phyloP scores from a whole-genome alignment of 1,284 basidiomycete species.

The Trichosporon ovoides region DNA sequence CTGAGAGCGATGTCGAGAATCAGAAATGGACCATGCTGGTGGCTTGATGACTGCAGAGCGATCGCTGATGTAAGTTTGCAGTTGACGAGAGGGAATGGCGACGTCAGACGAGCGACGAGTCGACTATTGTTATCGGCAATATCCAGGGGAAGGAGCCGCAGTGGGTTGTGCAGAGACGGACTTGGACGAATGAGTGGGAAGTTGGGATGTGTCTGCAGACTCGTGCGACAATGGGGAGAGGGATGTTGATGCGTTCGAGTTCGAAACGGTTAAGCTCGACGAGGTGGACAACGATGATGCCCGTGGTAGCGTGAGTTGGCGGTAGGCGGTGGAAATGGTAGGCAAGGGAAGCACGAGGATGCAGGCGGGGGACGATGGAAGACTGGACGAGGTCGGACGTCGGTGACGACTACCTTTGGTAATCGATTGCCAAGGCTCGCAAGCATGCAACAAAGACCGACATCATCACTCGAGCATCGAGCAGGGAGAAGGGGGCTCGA shows the following conservation, averaged over 20 bases:
- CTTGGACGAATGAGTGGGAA: no score
- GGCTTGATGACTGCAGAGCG: neutral
- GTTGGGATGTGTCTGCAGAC: no score
- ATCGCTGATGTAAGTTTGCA: neutral
- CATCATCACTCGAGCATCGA: no score
- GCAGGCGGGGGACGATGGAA: neutral
- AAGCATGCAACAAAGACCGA: no score
- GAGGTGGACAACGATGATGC: neutral
- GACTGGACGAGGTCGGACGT: neutral
- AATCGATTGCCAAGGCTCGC: neutral
- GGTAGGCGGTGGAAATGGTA: neutral
- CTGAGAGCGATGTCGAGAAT: neutral
- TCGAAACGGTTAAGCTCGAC: no score
- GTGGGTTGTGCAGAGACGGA: no score
- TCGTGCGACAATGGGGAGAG: no score
- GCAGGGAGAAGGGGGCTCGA: no score
- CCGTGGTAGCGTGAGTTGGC: neutral
- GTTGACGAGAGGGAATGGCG: neutral
- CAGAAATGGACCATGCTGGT: neutral
- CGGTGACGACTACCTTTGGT: neutral
- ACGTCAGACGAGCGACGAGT: neutral
- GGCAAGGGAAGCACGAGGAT: neutral
- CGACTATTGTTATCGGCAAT: no score
- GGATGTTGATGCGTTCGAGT: no score
- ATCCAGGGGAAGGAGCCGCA: no score